A percentile compares a stretch with the other conserved stretches of the same genome.
phyloP scores from a whole-genome alignment of 2,329 filamentous ascomycete species.

The Alternaria metachromatica region DNA sequence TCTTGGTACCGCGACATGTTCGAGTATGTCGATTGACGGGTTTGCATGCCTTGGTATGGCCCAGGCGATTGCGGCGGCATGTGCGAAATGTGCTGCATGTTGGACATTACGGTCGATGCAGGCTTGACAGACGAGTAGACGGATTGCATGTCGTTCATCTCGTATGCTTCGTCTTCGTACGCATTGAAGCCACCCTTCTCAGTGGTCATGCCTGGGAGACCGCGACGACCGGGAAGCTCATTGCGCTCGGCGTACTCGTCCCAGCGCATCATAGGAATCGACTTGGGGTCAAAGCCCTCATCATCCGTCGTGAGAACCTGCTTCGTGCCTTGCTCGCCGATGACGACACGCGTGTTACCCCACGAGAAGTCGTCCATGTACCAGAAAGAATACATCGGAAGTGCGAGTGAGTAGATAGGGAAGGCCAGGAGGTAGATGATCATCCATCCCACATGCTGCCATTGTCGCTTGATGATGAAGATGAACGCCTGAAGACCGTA shows the following conservation, averaged over 20 bases:
- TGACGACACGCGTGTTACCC: slow-evolving; percentile 97
- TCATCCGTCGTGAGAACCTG: slow-evolving; percentile 83
- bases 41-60: slow-evolving; percentile 68
- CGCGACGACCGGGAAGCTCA: slow-evolving; percentile 88
- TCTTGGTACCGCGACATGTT: slow-evolving; percentile 68
- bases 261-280: slow-evolving; percentile 94
- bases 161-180: slow-evolving; percentile 80
- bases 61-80: slow-evolving; percentile 82
- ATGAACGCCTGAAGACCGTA: slow-evolving; percentile 96
- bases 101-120: slow-evolving; percentile 83
- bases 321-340: slow-evolving; percentile 91
- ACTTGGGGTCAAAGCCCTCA: slow-evolving; percentile 87
- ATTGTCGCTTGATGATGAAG: slow-evolving; percentile 95
- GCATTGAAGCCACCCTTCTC: slow-evolving; percentile 67
- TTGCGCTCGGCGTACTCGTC: slow-evolving; percentile 91
- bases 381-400: slow-evolving; percentile 99
- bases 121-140: slow-evolving; percentile 92
- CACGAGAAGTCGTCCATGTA: slow-evolving; percentile 99
- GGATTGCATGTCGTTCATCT: slow-evolving; percentile 98
- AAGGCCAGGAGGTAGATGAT: slow-evolving; percentile 97
- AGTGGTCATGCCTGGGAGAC: slow-evolving; percentile 56
- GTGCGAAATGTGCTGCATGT: slow-evolving; percentile 75
- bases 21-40: slow-evolving; percentile 77
- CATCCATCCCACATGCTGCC: slow-evolving; percentile 99
- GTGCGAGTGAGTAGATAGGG: slow-evolving; percentile 88